Evolutionary conservation across 208 protist species (phyloP).

Genomic region (Naegleria lovaniensis): DNA sequence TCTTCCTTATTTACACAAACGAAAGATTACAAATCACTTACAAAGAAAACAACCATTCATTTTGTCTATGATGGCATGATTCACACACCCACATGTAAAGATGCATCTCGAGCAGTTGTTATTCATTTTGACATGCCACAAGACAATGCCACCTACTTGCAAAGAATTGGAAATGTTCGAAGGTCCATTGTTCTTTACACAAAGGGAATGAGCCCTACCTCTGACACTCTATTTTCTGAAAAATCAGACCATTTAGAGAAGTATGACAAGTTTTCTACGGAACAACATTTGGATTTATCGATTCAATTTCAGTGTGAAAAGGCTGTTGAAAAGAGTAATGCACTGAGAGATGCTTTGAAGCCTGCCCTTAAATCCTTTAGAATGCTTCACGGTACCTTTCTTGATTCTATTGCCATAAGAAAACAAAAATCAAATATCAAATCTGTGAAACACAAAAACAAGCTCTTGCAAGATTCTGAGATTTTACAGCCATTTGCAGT

Average conservation of each 20-base stretch:
- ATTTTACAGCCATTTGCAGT: background rate
- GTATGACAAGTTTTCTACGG: background rate
- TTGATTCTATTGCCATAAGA: background rate
- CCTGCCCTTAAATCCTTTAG: background rate
- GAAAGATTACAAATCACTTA: background rate
- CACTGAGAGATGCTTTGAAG: background rate
- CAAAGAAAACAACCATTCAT: background rate
- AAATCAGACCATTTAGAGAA: background rate
- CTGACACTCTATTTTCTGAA: background rate
- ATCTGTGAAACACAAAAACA: background rate
- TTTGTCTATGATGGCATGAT: background rate
- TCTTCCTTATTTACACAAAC: background rate
- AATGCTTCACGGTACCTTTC: background rate
- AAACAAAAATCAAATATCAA: background rate
- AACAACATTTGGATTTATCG: background rate
- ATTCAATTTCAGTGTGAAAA: background rate
- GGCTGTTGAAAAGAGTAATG: background rate
- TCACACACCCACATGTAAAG: background rate
- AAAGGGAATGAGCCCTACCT: background rate
- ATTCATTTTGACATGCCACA: background rate
- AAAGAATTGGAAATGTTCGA: background rate
- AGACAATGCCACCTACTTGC: background rate
- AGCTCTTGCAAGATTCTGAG: background rate
- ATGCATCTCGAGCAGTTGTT: background rate
- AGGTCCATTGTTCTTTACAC: background rate